Base-by-base conservation (phyloP, 495 filamentous ascomycete genomes). In the Neurospora africana region DNA sequence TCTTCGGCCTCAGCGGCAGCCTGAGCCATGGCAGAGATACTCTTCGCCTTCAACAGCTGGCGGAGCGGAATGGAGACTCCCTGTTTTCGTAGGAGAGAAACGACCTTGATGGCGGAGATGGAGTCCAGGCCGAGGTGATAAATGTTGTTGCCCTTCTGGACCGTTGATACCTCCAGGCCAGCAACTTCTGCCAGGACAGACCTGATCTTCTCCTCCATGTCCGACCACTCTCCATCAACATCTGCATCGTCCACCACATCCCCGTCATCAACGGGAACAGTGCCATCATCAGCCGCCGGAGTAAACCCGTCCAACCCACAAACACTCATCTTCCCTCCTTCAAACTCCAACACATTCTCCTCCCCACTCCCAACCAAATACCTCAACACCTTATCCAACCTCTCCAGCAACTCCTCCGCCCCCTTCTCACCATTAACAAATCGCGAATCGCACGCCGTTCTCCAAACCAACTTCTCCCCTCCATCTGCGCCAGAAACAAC, bases 61-160 rank as follows among this genome's bases (percentile, higher is more conserved):
- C 90, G 87, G 15, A 93, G 89, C 38, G 83, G 82, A 1, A 93
- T 78, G 5, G 79, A 79, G 4, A 94, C 77, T 0, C 84, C 86
- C 43, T 86, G 81, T 58, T 88, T 89, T 23, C 87, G 86, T 11
- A 94, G 82, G n/a, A 90, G 80, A 0, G 89, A 84, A 30, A 89
- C 87, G 19, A 91, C 85, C 68, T 91, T 89, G 79, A 97, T 94
- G 11, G 93, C 92, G 70, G 91, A 92, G 76, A 98, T 93, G 4
- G 94, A 97, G 77, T 98, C 94, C 41, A 97, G 84, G 8, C 95
- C 94, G 8, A 98, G 85, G 74, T 92, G 89, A 77, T 95, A 96
- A 30, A 97, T 91, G 30, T 87, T 92, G 44, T 89, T 84, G n/a
- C 82, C 80, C 37, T 85, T 84, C 9, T 82, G 78, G 41, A 98